Base-by-base conservation (phyloP, 176 grass and related monocot species). In the Puya raimondii region DNA sequence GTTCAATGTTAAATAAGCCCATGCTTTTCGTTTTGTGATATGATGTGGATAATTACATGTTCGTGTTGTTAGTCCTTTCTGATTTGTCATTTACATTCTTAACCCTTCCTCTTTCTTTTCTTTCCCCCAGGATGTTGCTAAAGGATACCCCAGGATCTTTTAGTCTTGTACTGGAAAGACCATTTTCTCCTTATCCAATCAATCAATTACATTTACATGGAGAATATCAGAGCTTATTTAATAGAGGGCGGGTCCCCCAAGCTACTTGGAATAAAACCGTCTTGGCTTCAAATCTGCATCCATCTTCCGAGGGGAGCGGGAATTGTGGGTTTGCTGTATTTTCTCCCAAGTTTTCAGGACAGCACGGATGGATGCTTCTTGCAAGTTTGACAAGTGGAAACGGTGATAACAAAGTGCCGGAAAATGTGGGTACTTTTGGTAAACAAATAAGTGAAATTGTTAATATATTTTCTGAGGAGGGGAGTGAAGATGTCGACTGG, bases 131-230 rank as follows among this genome's bases (percentile, higher is more conserved):
- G 78, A 75, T 71, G 66, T 79, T 85, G 1, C 75, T 97, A 10
- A 83, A 84, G 56, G 66, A 85, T n/a, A 82, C 66, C 20, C 71
- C 78, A 10, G 86, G 84, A 64, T 80, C 74, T 57, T 89, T 76
- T 77, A 85, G 83, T 80, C 86, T 97, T 92, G 71, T 97, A 50
- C 86, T 97, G 67, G 93, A 97, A 80, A 90, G 93, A 53, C 93
- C 93, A 67, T 90, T 87, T 70, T 42, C 93, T 70, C 93, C 93
- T 63, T 97, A 85, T 61, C 93, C 93, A 3, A 92, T 97, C 68
- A 88, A 97, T 73, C 81, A 92, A 57, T 72, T 97, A 53, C 89
- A 86, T 78, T 72, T 86, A 69, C 85, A 84, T 74, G 86, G 76
- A 69, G 86, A 85, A 84, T 89, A 87, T 57, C 72, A 79, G 66